Evolutionary conservation across 1,284 basidiomycete species (phyloP), one percentile per base, ranked within the genome.

Genomic region (Cryptococcus maquisensis): DNA sequence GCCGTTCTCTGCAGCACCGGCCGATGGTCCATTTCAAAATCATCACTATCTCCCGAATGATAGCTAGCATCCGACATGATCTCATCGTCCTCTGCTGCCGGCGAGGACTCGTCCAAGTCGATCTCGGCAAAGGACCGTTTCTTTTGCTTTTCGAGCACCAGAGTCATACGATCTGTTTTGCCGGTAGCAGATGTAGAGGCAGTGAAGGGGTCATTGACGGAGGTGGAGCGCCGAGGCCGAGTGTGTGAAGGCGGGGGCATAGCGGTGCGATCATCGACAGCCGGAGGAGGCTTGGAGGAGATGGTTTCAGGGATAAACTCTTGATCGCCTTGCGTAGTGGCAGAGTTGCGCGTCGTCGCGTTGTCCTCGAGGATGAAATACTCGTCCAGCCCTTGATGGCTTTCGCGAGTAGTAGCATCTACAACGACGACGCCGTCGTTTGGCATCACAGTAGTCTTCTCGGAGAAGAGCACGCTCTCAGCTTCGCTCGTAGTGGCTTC

Each of bases 1-100:
- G 88, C 87, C 3, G 81, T 78, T 53, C 82, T 84, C 61, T 93
- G 90, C 46, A 87, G 82, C n/a, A 76, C 74, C 7, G 84, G 69
- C 39, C 73, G 58, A 52, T 75, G 68, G 7, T 67, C 65, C 73
- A 77, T 74, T 49, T 75, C 73, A 51, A 67, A 71, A 21, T 71
- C 63, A 37, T 68, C 69, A 40, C 74, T 65, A 57, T 76, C 74
- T 36, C 69, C 72, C 35, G 69, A 72, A 56, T 73, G 71, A 55
- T 69, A 73, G 54, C 64, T 68, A 6, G 43, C 42, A 4, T 60
- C 59, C 37, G 60, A 60, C 15, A 57, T 64, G n/a, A 52, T 56
- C 24, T 55, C 60, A 4, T 50, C 48, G 39, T 38, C 53, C 24
- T 48, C 51, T 12, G 37, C 51, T 13, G 50, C 58, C 26, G 16